Conservation (phyloP, 306 rosid species). For the Notholithocarpus densiflorus region DNA sequence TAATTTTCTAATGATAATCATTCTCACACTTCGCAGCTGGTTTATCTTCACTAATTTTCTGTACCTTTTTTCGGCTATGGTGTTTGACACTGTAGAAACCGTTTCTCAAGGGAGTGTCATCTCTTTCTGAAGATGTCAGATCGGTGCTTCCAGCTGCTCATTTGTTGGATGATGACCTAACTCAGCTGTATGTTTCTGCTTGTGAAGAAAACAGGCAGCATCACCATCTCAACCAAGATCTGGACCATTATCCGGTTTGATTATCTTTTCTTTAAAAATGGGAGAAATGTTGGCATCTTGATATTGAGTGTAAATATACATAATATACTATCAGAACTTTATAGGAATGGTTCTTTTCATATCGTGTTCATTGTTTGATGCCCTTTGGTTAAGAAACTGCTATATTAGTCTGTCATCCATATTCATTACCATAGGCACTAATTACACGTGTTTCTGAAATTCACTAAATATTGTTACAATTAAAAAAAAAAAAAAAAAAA, state of each 20-base stretch:
- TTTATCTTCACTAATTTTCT: not conserved
- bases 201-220: conserved; percentile 25
- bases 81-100: conserved; percentile 31
- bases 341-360: not conserved
- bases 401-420: not conserved
- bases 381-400: not conserved
- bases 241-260: conserved; percentile 52
- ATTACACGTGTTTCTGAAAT: not conserved
- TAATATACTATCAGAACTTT: not conserved
- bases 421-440: not conserved
- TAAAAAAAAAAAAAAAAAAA: not conserved
- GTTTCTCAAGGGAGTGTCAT: conserved; percentile 44
- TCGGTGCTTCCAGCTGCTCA: conserved; percentile 49
- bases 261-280: not conserved
- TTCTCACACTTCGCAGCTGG: conserved; percentile 3
- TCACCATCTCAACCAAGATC: conserved; percentile 24
- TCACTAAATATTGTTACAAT: not conserved
- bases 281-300: not conserved
- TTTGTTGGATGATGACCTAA: conserved; percentile 45
- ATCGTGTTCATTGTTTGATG: not conserved
- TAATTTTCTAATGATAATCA: not conserved
- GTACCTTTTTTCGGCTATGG: conserved; percentile 1
- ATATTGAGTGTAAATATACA: not conserved
- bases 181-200: conserved; percentile 39
- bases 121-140: conserved; percentile 49